Evolutionary conservation across 78 protist species (phyloP), one percentile per base, ranked within the genome.

Genomic region (Dictyostelium capitatum): DNA sequence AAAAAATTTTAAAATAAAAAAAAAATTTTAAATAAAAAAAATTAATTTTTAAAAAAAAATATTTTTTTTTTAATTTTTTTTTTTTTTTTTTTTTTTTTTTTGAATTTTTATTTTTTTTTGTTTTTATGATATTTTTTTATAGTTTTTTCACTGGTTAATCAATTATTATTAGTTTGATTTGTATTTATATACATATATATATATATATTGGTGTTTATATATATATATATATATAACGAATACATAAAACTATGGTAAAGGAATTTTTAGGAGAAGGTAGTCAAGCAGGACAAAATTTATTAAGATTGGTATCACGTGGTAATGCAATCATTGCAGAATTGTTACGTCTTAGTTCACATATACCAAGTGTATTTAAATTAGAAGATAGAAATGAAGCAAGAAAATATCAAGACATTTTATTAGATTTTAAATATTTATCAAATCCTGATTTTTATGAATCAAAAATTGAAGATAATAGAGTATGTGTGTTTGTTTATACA

Each of bases 371-470:
- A 28, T 69, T 69, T 82, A 81, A 73, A 53, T 32, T 95, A 12
- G 91, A 79, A 41, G 95, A 94, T 64, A 73, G 82, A 78, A 59
- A 51, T 37, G 89, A 75, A n/a, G 87, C 62, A 7, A 69, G 28
- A 43, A 59, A 90, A 78, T 97, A 97, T 80, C 51, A 57, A 20
- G 78, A 83, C 23, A 75, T 97, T 47, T 75, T 97, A 15, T 95
- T 97, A 48, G 99, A 97, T 51, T 98, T 98, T 41, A 19, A 47
- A n/a, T 98, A 97, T 81, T 83, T 98, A 47, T 50, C 77, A 37
- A 79, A 93, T 9, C 64, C 89, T n/a, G 98, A 95, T 48, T 56
- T 69, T 20, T 91, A 30, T 78, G 99, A 98, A 65, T 79, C 95
- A 41, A 77, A 65, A 59, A 96, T 98, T 79, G 95, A 95, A 64